phyloP scores from a whole-genome alignment of 495 filamentous ascomycete genomes.

The Eremomyces bilateralis region DNA sequence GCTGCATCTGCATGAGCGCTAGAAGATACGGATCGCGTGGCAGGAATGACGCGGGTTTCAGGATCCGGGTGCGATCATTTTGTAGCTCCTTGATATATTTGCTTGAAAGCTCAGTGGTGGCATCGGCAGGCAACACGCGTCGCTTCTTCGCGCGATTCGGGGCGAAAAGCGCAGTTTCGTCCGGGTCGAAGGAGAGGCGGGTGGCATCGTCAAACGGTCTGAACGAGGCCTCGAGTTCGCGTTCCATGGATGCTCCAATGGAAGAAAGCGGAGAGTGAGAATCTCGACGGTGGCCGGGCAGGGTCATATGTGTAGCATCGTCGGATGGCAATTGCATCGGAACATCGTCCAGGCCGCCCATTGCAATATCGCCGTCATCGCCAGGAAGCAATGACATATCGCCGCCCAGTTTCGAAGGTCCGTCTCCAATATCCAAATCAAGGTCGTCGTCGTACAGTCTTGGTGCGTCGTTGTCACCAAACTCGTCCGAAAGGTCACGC shows the following conservation, averaged over 20 bases:
- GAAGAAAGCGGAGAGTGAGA: slow-evolving; percentile 48
- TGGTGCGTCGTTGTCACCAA: slow-evolving; percentile 10
- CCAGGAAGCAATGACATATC: slow-evolving; percentile 3
- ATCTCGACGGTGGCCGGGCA: slow-evolving; percentile 26
- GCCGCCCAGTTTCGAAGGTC: background rate
- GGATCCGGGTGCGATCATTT: slow-evolving; percentile 53
- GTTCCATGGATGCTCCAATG: slow-evolving; percentile 25
- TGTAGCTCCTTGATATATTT: slow-evolving; percentile 57
- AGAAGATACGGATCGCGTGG: slow-evolving; percentile 69
- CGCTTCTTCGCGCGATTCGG: slow-evolving; percentile 54
- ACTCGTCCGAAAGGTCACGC: slow-evolving; percentile 36
- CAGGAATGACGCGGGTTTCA: slow-evolving; percentile 56
- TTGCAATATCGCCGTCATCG: slow-evolving; percentile 29
- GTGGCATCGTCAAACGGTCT: slow-evolving; percentile 22
- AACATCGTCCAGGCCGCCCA: slow-evolving; percentile 37
- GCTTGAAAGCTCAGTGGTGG: slow-evolving; percentile 33
- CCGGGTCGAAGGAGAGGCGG: slow-evolving; percentile 30
- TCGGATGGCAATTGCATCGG: slow-evolving; percentile 20
- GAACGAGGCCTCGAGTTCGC: slow-evolving; percentile 32
- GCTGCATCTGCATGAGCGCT: slow-evolving; percentile 75
- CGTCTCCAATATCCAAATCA: slow-evolving; percentile 30
- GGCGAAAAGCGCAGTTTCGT: slow-evolving; percentile 26
- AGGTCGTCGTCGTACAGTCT: slow-evolving; percentile 26
- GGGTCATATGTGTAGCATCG: slow-evolving; percentile 20
- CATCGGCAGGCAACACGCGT: slow-evolving; percentile 49